Base-by-base conservation (phyloP, 176 grass and related monocot genomes). In the Oryza nivara region DNA sequence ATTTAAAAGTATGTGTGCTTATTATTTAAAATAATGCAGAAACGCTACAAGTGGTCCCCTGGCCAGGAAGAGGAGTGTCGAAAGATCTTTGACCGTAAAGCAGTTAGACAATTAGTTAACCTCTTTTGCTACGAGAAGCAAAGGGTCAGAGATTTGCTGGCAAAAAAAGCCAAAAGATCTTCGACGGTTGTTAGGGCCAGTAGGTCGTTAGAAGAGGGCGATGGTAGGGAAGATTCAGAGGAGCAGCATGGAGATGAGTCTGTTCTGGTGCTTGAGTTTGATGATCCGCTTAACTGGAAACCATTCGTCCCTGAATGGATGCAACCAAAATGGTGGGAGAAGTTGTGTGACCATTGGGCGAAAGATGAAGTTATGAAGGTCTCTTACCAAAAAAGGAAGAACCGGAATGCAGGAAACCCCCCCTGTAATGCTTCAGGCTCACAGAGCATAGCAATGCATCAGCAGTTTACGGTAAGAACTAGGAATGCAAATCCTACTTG, bases 81-180 rank as follows among this genome's bases (percentile, higher is more conserved):
- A 60, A 85, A 89, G 78, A 89, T 89, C 78, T 89, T 89, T 81
- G 83, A 82, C 52, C 72, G 78, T 25, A 85, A 89, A 89, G 77
- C 78, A 25, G 44, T 85, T 66, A 85, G 44, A 56, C 88, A 85
- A 11, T 76, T 81, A 77, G 73, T 71, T 65, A 85, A 82, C 45
- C 72, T 85, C 12, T 81, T 89, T 45, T 89, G 77, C 88, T 77
- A 82, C 66, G 88, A 89, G 66, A 89, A 89, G 34, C 77, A 81
- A 82, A 81, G 65, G 72, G 78, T 32, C 77, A 89, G 78, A 72
- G 65, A 82, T 3, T 66, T 82, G 46, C 76, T 78, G 65, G 44
- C 52, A 65, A 72, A 66, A 70, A 81, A 81, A 65, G 46, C 52
- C 19, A 76, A 81, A 75, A 44, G 4, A 34, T 81, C 72, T 77